phyloP scores from a whole-genome alignment of 371 early-diverging fungal genomes.

The Scutellospora calospora region DNA sequence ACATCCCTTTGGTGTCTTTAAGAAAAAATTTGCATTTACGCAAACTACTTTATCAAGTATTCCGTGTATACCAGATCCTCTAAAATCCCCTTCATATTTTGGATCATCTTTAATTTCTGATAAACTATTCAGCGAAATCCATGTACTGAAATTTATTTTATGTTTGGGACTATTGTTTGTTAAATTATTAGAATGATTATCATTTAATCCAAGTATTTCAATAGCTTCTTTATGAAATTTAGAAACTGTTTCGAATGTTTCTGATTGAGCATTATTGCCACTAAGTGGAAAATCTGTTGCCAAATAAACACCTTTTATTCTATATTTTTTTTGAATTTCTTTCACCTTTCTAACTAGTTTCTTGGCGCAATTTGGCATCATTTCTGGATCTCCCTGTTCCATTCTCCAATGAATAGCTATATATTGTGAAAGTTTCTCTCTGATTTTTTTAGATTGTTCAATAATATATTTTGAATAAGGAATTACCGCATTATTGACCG shows the following conservation, averaged over 20 bases:
- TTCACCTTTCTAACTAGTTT: slow-evolving; percentile 3
- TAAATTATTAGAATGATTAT: neutral
- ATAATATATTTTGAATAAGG: slow-evolving; percentile 17
- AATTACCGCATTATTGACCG: neutral
- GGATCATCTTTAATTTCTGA: neutral
- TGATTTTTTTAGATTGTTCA: neutral
- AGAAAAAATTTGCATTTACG: slow-evolving; percentile 33
- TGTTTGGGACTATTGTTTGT: neutral
- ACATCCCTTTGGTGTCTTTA: slow-evolving; percentile 32
- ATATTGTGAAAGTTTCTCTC: slow-evolving; percentile 15
- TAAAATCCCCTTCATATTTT: slow-evolving; percentile 5
- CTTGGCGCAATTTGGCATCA: slow-evolving; percentile 29
- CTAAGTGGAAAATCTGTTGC: slow-evolving; percentile 44
- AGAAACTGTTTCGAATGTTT: neutral
- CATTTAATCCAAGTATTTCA: slow-evolving; percentile 7
- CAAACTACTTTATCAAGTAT: slow-evolving; percentile 43
- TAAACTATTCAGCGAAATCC: neutral
- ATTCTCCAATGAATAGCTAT: slow-evolving; percentile 46
- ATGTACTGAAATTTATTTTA: slow-evolving; percentile 8
- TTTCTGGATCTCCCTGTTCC: slow-evolving; percentile 17
- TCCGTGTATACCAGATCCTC: slow-evolving; percentile 30
- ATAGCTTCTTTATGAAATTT: slow-evolving; percentile 36
- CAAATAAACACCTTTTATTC: slow-evolving; percentile 38
- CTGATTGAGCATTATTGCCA: neutral
- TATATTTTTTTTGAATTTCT: neutral